Conservation (phyloP, 257 asterid genomes). For the Verbena officinalis region DNA sequence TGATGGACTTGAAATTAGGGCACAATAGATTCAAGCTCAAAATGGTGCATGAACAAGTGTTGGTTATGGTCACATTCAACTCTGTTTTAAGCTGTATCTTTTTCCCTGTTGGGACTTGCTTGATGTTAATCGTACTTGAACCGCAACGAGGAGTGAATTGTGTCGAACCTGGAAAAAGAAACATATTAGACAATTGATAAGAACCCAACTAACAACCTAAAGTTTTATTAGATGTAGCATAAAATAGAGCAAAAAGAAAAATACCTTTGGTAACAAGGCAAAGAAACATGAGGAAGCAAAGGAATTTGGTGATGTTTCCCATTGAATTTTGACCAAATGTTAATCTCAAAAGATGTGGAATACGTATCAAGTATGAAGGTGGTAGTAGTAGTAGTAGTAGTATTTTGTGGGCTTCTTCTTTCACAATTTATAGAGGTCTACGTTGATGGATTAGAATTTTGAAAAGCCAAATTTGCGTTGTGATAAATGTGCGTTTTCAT, state of each 20-base stretch:
- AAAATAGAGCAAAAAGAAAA: too few relatives aligned
- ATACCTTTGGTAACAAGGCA: slow-evolving; percentile 13
- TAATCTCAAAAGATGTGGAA: too few relatives aligned
- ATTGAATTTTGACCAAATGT: not conserved
- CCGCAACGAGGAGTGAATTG: not conserved
- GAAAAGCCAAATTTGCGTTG: too few relatives aligned
- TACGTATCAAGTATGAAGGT: too few relatives aligned
- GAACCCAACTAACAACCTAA: too few relatives aligned
- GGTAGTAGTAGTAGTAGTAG: too few relatives aligned
- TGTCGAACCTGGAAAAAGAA: not conserved
- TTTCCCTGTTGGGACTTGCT: not conserved
- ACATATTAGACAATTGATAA: too few relatives aligned
- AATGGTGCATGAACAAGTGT: slow-evolving; percentile 2
- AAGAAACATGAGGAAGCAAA: slow-evolving; percentile 5
- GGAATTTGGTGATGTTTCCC: not conserved
- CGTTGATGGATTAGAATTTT: too few relatives aligned
- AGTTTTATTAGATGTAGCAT: too few relatives aligned
- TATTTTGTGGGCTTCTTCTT: not conserved
- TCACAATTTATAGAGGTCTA: not conserved
- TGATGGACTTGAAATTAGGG: not conserved
- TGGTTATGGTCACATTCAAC: slow-evolving; percentile 1
- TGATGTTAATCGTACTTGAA: not conserved
- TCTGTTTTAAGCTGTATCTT: not conserved
- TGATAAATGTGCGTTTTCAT: too few relatives aligned
- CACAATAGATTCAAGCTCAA: not conserved